Base-by-base conservation (phyloP, 1,284 basidiomycete species). In the Ganoderma meredithae region DNA sequence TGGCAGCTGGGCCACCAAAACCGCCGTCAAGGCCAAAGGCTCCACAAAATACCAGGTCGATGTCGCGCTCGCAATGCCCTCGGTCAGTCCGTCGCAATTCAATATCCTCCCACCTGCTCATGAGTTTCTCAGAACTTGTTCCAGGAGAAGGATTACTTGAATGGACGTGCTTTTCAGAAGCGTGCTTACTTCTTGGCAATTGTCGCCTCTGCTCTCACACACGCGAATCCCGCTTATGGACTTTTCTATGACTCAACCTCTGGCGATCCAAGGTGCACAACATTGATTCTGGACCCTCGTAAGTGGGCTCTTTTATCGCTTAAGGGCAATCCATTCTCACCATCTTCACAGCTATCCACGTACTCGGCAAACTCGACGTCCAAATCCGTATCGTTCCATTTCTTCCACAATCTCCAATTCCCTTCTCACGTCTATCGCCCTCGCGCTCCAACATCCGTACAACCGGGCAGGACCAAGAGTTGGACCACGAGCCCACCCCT, bases 111-210 rank as follows among this genome's bases (percentile, higher is more conserved):
- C 59, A 25, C 7, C 10, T 44, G 22, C 13, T 49, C 10, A 33
- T 3, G 0, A 55, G 5, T 25, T 25, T 69, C 64, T 61, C 63
- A 95, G 90, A 77, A 75, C 56, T 81, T 98, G 33, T 96, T 99
- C 76, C 95, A 98, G 81, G 94, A 97, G 74, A 99, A 99, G 79
- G 97, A 99, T 78, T 95, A 96, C 73, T 83, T 96, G 65, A 94
- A 97, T 77, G 89, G 90, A 43, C 89, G 98, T 22, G 97, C 95
- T 80, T 97, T 97, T 77, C 93, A 97, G 79, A 99, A 99, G 80
- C 86, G 95, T 55, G 92, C 95, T 0, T 97, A 93, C 78, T 99
- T 96, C 81, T 86, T 99, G 15, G 92, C 96, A 9, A 88, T 88
- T 3, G 83, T 99, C 62, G 94, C 93, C 3, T 84, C 88, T 10